Conservation (phyloP, 1,284 basidiomycete genomes). For the Puccinia hordei region DNA sequence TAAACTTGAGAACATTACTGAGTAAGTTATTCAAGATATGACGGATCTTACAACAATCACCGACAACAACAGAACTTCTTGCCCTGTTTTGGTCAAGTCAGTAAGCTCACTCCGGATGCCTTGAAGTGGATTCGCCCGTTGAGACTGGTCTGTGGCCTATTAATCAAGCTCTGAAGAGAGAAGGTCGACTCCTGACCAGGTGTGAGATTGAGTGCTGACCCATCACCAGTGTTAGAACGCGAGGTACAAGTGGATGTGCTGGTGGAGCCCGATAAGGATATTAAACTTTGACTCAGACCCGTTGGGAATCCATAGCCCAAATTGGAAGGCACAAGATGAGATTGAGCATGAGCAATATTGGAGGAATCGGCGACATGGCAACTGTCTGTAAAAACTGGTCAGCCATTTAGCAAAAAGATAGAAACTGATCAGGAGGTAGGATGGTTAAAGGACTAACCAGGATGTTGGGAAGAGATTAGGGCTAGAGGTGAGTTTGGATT, state of each 20-base stretch:
- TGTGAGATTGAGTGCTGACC: constrained; percentile 1
- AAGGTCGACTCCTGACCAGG: constrained; percentile 24
- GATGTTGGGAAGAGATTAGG: background rate
- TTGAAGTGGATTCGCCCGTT: constrained; percentile 16
- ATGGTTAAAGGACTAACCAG: background rate
- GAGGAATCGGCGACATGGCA: background rate
- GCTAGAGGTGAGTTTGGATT: background rate
- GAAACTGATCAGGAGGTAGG: background rate
- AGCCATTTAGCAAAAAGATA: background rate
- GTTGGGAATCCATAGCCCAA: constrained; percentile 33
- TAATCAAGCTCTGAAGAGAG: constrained; percentile 14
- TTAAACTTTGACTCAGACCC: background rate
- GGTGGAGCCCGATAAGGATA: constrained; percentile 44
- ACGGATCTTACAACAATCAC: too few species aligned
- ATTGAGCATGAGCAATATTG: background rate
- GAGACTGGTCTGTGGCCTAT: constrained; percentile 27
- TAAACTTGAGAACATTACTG: too few species aligned
- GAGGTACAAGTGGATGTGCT: constrained; percentile 45
- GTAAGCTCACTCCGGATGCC: too few species aligned
- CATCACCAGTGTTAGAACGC: constrained; percentile 25
- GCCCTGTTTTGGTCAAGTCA: too few species aligned
- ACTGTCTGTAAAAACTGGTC: background rate
- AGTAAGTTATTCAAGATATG: too few species aligned
- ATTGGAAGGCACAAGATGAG: background rate
- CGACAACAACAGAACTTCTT: too few species aligned